Conservation (phyloP, 106 monocot genomes). For the Chionographis japonica region DNA sequence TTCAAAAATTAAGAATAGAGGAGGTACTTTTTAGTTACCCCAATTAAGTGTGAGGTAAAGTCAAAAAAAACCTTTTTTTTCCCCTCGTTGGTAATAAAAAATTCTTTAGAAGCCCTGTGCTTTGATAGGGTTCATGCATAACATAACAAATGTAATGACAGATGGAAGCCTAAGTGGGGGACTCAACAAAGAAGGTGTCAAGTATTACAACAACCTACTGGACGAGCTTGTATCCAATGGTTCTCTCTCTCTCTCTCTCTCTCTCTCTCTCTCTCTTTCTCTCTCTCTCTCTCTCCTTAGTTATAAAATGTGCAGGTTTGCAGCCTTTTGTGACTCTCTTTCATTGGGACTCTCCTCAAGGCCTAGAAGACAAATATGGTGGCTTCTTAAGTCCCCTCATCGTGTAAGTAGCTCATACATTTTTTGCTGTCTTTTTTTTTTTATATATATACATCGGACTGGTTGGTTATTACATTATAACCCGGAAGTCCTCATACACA, state of each 20-base stretch:
- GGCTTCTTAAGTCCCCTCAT: conserved; percentile 48
- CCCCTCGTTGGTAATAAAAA: too few species aligned
- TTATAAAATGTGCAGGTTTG: conserved; percentile 29
- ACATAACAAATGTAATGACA: background rate
- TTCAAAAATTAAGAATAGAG: too few species aligned
- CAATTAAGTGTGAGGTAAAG: too few species aligned
- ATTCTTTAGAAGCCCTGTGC: too few species aligned
- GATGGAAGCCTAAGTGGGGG: conserved; percentile 54
- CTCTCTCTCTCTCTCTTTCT: background rate
- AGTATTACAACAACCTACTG: conserved; percentile 53
- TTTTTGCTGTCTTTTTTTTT: too few species aligned
- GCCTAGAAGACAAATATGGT: conserved; percentile 50
- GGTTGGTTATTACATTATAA: background rate
- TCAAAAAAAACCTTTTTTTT: too few species aligned
- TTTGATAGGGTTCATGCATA: background rate
- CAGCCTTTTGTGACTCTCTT: conserved; percentile 63
- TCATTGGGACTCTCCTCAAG: conserved; percentile 75
- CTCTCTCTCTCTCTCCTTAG: background rate
- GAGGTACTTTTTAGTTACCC: too few species aligned
- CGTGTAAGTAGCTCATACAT: conserved; percentile 21
- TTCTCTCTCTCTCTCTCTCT: background rate
- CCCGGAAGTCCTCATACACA: background rate
- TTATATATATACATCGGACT: too few species aligned
- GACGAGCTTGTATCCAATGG: conserved; percentile 42
- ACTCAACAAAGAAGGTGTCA: conserved; percentile 45